Base-by-base conservation (phyloP, 352 stramenopile genomes). In the Phytophthora melonis region DNA sequence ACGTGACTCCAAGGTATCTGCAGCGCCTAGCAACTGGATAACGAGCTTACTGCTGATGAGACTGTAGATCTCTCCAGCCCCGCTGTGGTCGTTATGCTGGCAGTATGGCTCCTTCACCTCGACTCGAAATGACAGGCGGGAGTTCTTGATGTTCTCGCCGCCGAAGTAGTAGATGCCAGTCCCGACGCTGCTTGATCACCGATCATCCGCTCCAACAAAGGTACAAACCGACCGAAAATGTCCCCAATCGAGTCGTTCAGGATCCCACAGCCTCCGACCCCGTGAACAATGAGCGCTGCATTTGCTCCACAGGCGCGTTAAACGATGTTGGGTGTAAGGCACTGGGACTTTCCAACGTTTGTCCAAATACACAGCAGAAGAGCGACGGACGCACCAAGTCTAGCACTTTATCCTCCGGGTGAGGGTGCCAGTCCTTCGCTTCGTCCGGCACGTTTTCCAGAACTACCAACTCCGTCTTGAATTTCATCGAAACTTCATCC, bases 311-410 rank as follows among this genome's bases (percentile, higher is more conserved):
- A 9, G 61, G 25, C 1, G 62, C 63, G 1, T 3, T 32, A 41
- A 49, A 71, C 25, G 45, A 47, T 6, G 21, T 18, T 6, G 11
- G 19, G 13, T 60, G 56, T 19, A 21, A 27, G 9, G 43, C 21
- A 39, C n/a, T 53, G 0, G 34, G 1, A 0, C 77, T 18, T 5
- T 45, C 7, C 25, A 66, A 63, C 0, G 83, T 91, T 10, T 78
- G 36, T 36, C 80, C 74, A 16, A 79, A 66, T 0, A 93, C 77
- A 21, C 76, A 85, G 55, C 87, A 93, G 57, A 82, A 91, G 1
- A 92, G 61, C 36, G 87, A 92, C 23, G 85, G 83, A 64, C 91
- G 79, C 13, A 93, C 74, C 16, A 92, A 72, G 41, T 90, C 66
- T 9, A 90, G 74, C 41, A 92, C 80, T 49, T 90, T 79, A 0